Percentiles rank a stretch among this genome's conserved stretches.
These are phyloP conservation scores for Bruguiera parviflora DNA, from an alignment of 345 rosid species.

Conservation along the genomic window DNA sequence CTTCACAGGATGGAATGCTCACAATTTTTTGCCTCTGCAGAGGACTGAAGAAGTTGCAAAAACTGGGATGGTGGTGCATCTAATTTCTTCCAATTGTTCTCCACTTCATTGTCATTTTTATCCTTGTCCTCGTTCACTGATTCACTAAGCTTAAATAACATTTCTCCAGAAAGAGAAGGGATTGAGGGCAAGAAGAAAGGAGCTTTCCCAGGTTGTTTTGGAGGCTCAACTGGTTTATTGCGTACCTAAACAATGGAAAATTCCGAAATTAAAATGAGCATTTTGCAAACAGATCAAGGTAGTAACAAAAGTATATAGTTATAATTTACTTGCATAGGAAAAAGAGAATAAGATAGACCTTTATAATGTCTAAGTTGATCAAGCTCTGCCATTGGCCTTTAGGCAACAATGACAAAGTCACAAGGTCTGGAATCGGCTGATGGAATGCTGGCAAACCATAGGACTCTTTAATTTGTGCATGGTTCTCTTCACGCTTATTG, in stretches of 20 bases:
- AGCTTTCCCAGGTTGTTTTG: slow-evolving; percentile 81
- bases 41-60: slow-evolving; percentile 55
- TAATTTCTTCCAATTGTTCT: slow-evolving; percentile 27
- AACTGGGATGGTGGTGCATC: slow-evolving; percentile 45
- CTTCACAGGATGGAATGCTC: slow-evolving; percentile 22
- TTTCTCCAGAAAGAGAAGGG: slow-evolving; percentile 86
- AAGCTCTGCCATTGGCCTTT: slow-evolving; percentile 97
- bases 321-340: neutral
- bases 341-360: slow-evolving; percentile 39
- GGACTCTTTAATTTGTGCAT: slow-evolving; percentile 22
- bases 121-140: slow-evolving; percentile 33
- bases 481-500: slow-evolving; percentile 23
- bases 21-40: slow-evolving; percentile 58
- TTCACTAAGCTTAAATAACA: slow-evolving; percentile 63
- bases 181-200: slow-evolving; percentile 88
- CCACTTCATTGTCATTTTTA: slow-evolving; percentile 29
- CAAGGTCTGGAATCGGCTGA: slow-evolving; percentile 82
- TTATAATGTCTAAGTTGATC: slow-evolving; percentile 90
- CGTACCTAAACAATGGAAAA: slow-evolving; percentile 43
- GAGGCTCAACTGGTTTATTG: slow-evolving; percentile 93
- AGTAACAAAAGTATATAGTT: neutral
- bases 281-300: neutral
- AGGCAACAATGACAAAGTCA: slow-evolving; percentile 83
- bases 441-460: slow-evolving; percentile 31
- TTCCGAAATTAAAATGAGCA: neutral